Evolutionary conservation across 768 basidiomycete species (phyloP), one percentile per base, ranked within the genome.

Genomic region (Kwoniella sp.): DNA sequence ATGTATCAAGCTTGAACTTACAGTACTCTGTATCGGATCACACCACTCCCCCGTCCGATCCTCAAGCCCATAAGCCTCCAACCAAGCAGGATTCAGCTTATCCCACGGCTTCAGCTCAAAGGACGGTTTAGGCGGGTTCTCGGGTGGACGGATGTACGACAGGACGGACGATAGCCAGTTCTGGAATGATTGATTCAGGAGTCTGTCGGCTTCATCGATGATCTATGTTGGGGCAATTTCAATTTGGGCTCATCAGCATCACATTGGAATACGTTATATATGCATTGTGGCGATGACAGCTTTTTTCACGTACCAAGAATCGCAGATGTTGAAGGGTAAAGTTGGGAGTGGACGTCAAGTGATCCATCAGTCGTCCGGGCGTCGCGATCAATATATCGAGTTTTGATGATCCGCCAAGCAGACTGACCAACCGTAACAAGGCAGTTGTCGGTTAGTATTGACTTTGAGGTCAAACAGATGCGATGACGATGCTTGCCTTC

Each of bases 141-240:
- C 48, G 74, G 83, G 68, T 77, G 84, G 82, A 37, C 81, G 85
- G 10, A 87, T 89, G 7, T 91, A 91, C n/a, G 85, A 81, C 8
- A 96, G 82, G 2, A 98, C 90, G 72, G 88, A 87, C 6, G 85
- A 85, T 2, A 98, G 82, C 95, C 94, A 99, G 76, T 92, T 90
- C 79, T 98, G 93, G 81, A 96, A 98, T 0, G 91, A 92, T 77
- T 97, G 93, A 10, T 90, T 89, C 9, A 99, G 84, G 0, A 99
- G 84, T n/a, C 93, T 86, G 76, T 99, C 96, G 0, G 96, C 96
- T 81, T 99, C 96, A 78, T 99, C 96, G 60, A 99, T 91, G 27
- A 98, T 88, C 92, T 95, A 62, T n/a, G n/a, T n/a, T n/a, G n/a
- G n/a, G n/a, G n/a, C n/a, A n/a, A n/a, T n/a, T n/a, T n/a, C n/a